Evolutionary conservation across 2,329 filamentous ascomycete species (phyloP).

Genomic region (Verticillium nubilum): DNA sequence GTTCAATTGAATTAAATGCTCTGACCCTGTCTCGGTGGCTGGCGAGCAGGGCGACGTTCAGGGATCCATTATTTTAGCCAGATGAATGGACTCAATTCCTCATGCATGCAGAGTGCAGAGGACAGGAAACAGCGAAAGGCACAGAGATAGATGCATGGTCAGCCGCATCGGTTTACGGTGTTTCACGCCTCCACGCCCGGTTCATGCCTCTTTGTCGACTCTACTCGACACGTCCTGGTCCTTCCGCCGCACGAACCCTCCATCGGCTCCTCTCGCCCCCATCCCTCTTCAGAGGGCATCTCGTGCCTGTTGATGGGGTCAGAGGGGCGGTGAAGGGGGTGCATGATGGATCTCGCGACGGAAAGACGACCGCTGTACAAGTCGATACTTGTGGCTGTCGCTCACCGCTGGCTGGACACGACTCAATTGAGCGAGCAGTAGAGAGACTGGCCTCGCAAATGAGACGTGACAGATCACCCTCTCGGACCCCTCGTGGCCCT

Average conservation of each 20-base stretch:
- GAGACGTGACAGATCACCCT: conserved; percentile 1
- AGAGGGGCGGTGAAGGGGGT: background rate
- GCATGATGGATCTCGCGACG: background rate
- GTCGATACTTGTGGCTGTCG: background rate
- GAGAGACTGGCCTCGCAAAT: background rate
- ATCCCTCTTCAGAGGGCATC: background rate
- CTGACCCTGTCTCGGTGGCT: background rate
- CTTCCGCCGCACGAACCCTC: background rate
- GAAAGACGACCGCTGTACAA: background rate
- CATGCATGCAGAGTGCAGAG: background rate
- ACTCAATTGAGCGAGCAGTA: background rate
- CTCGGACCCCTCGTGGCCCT: background rate
- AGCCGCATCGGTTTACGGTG: background rate
- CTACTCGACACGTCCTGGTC: background rate
- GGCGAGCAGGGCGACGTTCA: background rate
- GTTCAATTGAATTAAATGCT: background rate
- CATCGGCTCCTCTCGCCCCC: background rate
- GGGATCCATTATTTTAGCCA: background rate
- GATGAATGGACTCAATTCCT: background rate
- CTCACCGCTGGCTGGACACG: background rate
- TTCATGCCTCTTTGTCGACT: background rate
- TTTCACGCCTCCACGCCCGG: background rate
- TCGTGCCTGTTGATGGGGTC: background rate
- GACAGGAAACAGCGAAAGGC: background rate
- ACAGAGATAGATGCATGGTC: background rate